Percentiles rank a stretch among this genome's conserved stretches.
These are phyloP conservation scores for Neurospora sp. DNA, from an alignment of 2,329 filamentous ascomycete genomes.

Conservation along the genomic window DNA sequence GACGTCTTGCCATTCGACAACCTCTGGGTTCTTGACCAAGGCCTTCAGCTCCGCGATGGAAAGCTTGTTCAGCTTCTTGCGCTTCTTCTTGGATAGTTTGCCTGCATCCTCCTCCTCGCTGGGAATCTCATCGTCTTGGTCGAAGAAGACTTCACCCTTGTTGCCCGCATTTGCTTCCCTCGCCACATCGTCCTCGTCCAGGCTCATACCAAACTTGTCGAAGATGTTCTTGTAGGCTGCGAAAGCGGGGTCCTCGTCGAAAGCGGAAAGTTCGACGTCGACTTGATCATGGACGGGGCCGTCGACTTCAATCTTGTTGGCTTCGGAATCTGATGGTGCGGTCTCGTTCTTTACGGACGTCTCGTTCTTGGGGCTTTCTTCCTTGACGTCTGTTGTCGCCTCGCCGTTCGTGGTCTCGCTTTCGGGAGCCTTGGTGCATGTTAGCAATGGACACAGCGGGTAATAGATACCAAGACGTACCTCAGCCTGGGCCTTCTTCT, in stretches of 20 bases:
- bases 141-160: slow-evolving; percentile 76
- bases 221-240: slow-evolving; percentile 78
- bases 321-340: slow-evolving; percentile 27
- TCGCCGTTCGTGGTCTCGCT: slow-evolving; percentile 14
- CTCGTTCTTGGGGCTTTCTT: slow-evolving; percentile 12
- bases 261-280: slow-evolving; percentile 15
- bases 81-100: slow-evolving; percentile 88
- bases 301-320: slow-evolving; percentile 34
- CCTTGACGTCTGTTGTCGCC: slow-evolving; percentile 5
- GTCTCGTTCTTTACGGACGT: slow-evolving; percentile 24
- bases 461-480: slow-evolving; percentile 23
- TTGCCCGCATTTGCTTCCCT: slow-evolving; percentile 60
- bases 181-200: slow-evolving; percentile 52
- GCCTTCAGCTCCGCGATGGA: slow-evolving; percentile 95
- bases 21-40: slow-evolving; percentile 78
- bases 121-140: slow-evolving; percentile 78
- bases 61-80: slow-evolving; percentile 82
- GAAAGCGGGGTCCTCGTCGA: slow-evolving; percentile 67
- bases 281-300: slow-evolving; percentile 40
- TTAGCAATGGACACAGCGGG: neutral
- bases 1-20: slow-evolving; percentile 96
- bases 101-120: slow-evolving; percentile 69
- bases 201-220: slow-evolving; percentile 61
- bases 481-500: slow-evolving; percentile 59
- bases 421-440: slow-evolving; percentile 10